Conservation (phyloP, 305 asterid species). For the Solanum hybrid region DNA sequence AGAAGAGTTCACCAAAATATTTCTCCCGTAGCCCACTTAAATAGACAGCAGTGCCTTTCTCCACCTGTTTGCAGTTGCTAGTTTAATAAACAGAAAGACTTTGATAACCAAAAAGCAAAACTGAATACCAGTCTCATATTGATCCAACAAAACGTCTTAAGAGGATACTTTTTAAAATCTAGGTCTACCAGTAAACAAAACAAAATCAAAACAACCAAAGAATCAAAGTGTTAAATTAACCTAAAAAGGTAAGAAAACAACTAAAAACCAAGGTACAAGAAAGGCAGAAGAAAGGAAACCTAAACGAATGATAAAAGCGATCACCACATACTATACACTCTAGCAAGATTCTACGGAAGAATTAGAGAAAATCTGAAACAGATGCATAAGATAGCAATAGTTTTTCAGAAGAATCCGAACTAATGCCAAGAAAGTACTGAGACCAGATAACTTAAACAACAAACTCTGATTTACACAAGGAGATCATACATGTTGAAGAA, state of each 20-base stretch:
- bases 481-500: neutral
- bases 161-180: neutral
- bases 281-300: neutral
- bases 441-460: neutral
- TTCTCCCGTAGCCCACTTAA: conserved; percentile 94
- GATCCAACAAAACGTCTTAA: neutral
- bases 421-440: neutral
- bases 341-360: neutral
- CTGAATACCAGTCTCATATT: neutral
- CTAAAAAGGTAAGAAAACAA: neutral
- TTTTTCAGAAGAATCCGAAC: neutral
- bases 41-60: conserved; percentile 75
- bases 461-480: neutral
- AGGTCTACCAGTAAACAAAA: neutral
- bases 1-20: conserved; percentile 85
- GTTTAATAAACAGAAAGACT: conserved; percentile 15
- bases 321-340: neutral
- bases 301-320: neutral
- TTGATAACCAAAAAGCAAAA: conserved; percentile 11
- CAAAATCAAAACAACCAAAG: neutral
- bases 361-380: neutral
- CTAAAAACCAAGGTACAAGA: neutral
- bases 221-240: neutral
- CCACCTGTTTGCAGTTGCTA: conserved; percentile 60
- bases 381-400: neutral